phyloP scores from a whole-genome alignment of 352 stramenopile species.

The Pythium phragmitis region DNA sequence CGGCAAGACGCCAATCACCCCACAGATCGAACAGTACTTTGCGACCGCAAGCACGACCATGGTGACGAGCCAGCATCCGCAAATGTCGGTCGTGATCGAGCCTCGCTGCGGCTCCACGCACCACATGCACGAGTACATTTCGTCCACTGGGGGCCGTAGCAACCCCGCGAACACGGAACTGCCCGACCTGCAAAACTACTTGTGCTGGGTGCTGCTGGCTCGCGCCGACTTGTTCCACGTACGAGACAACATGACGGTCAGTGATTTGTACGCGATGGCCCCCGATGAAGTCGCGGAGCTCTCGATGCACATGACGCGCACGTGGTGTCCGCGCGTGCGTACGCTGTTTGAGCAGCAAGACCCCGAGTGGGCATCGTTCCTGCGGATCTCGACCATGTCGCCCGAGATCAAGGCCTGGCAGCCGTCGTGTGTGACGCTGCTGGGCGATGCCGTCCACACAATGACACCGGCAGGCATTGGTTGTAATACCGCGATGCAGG shows the following conservation, averaged over 20 bases:
- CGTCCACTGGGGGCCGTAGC: constrained; percentile 11
- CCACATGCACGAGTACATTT: constrained; percentile 35
- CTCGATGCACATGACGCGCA: constrained; percentile 44
- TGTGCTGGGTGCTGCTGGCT: constrained; percentile 63
- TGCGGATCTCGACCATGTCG: constrained; percentile 65
- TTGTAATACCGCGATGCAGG: constrained; percentile 57
- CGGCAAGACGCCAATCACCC: constrained; percentile 60
- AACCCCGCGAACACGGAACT: constrained; percentile 21
- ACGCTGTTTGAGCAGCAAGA: constrained; percentile 43
- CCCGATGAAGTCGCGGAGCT: constrained; percentile 47
- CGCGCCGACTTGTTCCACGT: constrained; percentile 46
- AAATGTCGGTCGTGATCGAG: constrained; percentile 63
- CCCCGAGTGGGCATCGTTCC: constrained; percentile 53
- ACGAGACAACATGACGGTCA: constrained; percentile 23
- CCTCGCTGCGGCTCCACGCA: constrained; percentile 37
- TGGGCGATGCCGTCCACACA: constrained; percentile 62
- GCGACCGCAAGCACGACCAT: constrained; percentile 46
- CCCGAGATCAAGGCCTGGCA: constrained; percentile 55
- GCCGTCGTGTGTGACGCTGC: constrained; percentile 45
- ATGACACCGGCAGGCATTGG: constrained; percentile 61
- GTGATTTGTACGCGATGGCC: constrained; percentile 50
- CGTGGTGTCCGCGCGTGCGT: constrained; percentile 47
- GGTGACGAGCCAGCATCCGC: constrained; percentile 42
- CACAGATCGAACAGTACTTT: constrained; percentile 49
- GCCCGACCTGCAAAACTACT: constrained; percentile 45